phyloP scores from a whole-genome alignment of 768 basidiomycete genomes.

The Lactarius hatsudake region DNA sequence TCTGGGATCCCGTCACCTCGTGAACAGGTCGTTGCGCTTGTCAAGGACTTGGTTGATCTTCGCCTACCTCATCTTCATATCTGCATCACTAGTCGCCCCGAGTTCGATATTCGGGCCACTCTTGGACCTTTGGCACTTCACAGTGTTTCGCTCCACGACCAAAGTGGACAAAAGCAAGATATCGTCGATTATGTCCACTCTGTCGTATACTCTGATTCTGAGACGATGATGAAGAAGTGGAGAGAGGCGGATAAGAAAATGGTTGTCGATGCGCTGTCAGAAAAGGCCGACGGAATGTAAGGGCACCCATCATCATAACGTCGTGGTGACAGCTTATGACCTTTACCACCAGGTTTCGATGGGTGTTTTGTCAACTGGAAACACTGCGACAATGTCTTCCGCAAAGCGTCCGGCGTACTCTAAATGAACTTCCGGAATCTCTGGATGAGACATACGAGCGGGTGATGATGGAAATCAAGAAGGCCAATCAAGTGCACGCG shows the following conservation, averaged over 20 bases:
- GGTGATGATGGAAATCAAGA: background rate
- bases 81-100: background rate
- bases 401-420: too few species aligned
- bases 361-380: too few species aligned
- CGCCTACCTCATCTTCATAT: background rate
- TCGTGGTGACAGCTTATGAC: too few species aligned
- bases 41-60: background rate
- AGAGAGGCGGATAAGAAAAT: background rate
- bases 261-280: background rate
- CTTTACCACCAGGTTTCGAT: too few species aligned
- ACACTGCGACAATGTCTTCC: too few species aligned
- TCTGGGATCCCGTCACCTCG: background rate
- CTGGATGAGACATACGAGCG: background rate
- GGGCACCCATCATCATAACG: fast-evolving
- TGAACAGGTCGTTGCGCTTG: background rate
- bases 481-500: background rate
- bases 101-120: background rate
- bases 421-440: too few species aligned
- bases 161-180: background rate
- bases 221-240: background rate
- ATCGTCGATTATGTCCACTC: background rate
- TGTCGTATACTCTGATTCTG: too few species aligned
- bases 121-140: too few species aligned
- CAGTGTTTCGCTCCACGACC: too few species aligned
- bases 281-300: background rate